phyloP scores from a whole-genome alignment of 495 filamentous ascomycete species.

The Penicillium salamii region DNA sequence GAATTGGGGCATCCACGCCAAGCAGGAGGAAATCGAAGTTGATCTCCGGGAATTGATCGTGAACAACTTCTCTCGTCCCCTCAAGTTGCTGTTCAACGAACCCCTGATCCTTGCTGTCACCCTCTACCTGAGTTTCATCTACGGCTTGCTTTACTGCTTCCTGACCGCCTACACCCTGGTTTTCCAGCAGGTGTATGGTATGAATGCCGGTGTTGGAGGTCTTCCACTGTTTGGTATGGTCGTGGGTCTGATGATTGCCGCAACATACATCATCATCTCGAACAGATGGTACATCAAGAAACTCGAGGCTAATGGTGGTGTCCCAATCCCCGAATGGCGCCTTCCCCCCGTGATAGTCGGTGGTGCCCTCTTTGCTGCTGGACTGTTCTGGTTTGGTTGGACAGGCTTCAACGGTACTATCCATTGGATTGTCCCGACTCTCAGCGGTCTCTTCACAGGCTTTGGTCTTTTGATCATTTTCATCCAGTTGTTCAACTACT shows the following conservation, averaged over 20 bases:
- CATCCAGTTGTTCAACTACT: slow-evolving; percentile 80
- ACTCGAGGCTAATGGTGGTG: slow-evolving; percentile 65
- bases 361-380: slow-evolving; percentile 67
- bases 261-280: slow-evolving; percentile 25
- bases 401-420: slow-evolving; percentile 61
- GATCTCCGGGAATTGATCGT: slow-evolving; percentile 61
- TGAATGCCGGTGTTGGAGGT: slow-evolving; percentile 37
- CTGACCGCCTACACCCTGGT: slow-evolving; percentile 44
- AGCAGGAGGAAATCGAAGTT: slow-evolving; percentile 90
- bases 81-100: slow-evolving; percentile 26
- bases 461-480: slow-evolving; percentile 76
- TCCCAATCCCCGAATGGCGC: slow-evolving; percentile 84
- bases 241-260: slow-evolving; percentile 38
- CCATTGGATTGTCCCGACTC: slow-evolving; percentile 83
- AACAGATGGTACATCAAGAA: slow-evolving; percentile 49
- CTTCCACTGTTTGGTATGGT: slow-evolving; percentile 45
- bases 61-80: slow-evolving; percentile 33
- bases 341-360: slow-evolving; percentile 76
- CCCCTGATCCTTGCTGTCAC: slow-evolving; percentile 29
- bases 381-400: slow-evolving; percentile 91
- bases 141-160: slow-evolving; percentile 45
- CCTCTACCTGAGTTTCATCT: slow-evolving; percentile 36
- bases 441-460: slow-evolving; percentile 63
- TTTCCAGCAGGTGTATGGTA: slow-evolving; percentile 37
- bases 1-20: slow-evolving; percentile 94